These are phyloP conservation scores for Epipyxis sp. DNA, from an alignment of 108 stramenopile genomes.

Conservation along the genomic window DNA sequence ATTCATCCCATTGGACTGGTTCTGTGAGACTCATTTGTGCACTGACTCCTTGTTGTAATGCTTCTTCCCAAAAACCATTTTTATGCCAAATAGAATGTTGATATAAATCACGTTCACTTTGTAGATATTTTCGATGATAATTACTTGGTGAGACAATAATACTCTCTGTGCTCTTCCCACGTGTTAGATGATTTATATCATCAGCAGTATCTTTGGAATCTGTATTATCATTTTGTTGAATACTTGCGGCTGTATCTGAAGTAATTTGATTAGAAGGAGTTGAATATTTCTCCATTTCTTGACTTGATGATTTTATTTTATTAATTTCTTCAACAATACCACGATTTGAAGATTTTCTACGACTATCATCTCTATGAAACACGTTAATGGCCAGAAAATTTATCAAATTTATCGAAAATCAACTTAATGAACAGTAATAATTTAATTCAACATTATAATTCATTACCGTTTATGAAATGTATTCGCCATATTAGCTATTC, in stretches of 20 bases:
- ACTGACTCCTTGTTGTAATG: background rate
- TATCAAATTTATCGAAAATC: no score
- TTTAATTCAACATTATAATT: no score
- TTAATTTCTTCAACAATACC: no score
- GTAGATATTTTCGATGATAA: background rate
- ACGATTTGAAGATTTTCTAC: no score
- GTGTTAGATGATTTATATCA: background rate
- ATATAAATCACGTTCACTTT: background rate
- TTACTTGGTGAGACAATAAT: background rate
- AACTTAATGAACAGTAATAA: no score
- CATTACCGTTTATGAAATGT: background rate
- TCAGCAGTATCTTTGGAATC: background rate
- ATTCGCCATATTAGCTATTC: slow-evolving; percentile 4
- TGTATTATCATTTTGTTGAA: background rate
- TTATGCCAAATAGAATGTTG: slow-evolving; percentile 1
- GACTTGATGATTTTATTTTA: no score
- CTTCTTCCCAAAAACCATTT: background rate
- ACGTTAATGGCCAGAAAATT: no score
- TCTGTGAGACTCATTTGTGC: background rate
- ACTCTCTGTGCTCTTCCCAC: background rate
- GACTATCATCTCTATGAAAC: no score
- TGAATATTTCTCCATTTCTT: no score
- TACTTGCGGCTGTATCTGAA: background rate
- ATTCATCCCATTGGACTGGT: background rate
- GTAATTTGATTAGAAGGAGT: no score